phyloP scores from a whole-genome alignment of 1,284 basidiomycete species.

The Heterobasidion occidentale region DNA sequence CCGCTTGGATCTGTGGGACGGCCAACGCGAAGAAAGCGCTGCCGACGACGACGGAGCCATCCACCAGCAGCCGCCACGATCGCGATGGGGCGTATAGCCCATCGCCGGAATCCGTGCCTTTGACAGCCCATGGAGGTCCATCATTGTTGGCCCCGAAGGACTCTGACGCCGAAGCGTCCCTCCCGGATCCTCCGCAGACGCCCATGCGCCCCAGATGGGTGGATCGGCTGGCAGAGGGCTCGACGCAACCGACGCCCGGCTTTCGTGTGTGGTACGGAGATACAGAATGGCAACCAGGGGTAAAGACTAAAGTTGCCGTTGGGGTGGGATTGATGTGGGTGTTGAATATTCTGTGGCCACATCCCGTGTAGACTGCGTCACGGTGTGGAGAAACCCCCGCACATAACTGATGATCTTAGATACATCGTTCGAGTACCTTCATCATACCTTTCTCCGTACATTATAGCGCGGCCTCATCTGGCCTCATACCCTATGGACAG shows the following conservation, averaged over 20 bases:
- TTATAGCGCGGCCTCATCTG: too few relatives aligned
- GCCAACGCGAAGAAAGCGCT: conserved; percentile 21
- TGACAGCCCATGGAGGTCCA: neutral
- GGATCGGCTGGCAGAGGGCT: conserved; percentile 40
- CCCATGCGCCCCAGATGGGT: conserved; percentile 42
- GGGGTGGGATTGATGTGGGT: conserved; percentile 43
- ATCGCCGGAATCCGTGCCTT: neutral
- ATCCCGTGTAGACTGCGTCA: conserved; percentile 17
- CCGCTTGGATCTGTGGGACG: conserved; percentile 56
- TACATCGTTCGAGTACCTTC: neutral
- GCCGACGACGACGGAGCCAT: conserved; percentile 17
- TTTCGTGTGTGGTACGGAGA: conserved; percentile 24
- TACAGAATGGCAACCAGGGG: conserved; percentile 23
- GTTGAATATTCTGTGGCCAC: conserved; percentile 47
- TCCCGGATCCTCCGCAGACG: conserved; percentile 23
- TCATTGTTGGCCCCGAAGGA: conserved; percentile 10
- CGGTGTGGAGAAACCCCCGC: too few relatives aligned
- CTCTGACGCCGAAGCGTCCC: conserved; percentile 12
- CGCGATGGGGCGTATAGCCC: neutral
- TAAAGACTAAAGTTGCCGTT: conserved; percentile 27
- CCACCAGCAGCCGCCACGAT: conserved; percentile 7
- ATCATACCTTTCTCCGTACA: too few relatives aligned
- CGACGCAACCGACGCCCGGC: conserved; percentile 17
- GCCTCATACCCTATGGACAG: too few relatives aligned
- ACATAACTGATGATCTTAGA: neutral